phyloP scores from a whole-genome alignment of 192 early-diverging fungal species.

The Coemansia sp. region DNA sequence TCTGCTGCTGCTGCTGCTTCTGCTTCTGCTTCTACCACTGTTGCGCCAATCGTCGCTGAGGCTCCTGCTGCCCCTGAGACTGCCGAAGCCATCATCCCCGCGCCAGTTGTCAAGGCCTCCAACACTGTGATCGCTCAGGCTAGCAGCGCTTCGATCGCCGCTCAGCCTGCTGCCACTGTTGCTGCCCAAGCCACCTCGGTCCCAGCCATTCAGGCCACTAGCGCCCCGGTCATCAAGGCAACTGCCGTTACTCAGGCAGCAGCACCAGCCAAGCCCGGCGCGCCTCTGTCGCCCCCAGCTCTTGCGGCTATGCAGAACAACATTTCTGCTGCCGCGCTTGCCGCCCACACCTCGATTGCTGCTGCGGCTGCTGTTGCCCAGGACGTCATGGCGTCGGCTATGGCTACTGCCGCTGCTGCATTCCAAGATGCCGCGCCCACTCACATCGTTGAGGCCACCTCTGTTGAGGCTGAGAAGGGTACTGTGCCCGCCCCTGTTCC shows the following conservation, averaged over 20 bases:
- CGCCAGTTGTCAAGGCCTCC: neutral
- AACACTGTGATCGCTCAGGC: neutral
- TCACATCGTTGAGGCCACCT: neutral
- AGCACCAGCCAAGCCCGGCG: neutral
- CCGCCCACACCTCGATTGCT: slow-evolving; percentile 14
- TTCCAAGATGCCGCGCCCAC: neutral
- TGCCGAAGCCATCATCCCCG: neutral
- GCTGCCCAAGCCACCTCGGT: neutral
- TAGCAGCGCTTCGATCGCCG: neutral
- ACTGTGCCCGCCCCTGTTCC: neutral
- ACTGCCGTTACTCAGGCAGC: neutral
- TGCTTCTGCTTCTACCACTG: neutral
- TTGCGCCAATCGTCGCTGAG: slow-evolving; percentile 3
- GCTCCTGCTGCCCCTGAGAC: neutral
- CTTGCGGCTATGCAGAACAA: slow-evolving; percentile 10
- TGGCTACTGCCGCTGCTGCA: slow-evolving; percentile 12
- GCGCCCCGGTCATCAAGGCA: neutral
- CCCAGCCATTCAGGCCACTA: neutral
- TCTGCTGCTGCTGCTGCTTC: slow-evolving; percentile 2
- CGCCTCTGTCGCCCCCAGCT: neutral
- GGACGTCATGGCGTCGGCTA: slow-evolving; percentile 14
- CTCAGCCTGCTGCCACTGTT: neutral
- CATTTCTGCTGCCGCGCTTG: slow-evolving; percentile 4
- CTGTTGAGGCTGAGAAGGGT: neutral
- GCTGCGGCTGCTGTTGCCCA: slow-evolving; percentile 12